phyloP scores from a whole-genome alignment of 2,329 filamentous ascomycete genomes.

The Nigrospora osmanthi region DNA sequence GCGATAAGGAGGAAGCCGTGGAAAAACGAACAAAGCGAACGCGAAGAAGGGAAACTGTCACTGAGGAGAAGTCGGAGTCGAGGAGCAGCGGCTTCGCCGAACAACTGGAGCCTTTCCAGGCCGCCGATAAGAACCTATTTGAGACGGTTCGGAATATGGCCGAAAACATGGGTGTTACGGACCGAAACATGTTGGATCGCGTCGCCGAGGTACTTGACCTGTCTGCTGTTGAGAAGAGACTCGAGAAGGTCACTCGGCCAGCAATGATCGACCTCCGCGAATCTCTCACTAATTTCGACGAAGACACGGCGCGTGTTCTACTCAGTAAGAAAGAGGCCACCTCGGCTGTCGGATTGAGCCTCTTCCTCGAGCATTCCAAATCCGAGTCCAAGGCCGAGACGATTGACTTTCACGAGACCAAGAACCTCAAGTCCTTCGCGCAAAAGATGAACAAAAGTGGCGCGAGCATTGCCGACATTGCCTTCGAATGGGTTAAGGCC shows the following conservation, averaged over 20 bases:
- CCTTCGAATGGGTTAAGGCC: slow-evolving; percentile 48
- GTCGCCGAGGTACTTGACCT: slow-evolving; percentile 44
- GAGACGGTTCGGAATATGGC: slow-evolving; percentile 46
- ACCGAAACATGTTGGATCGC: slow-evolving; percentile 34
- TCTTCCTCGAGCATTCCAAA: slow-evolving; percentile 58
- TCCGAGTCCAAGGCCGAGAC: slow-evolving; percentile 40
- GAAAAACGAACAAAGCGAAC: slow-evolving; percentile 60
- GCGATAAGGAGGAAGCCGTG: slow-evolving; percentile 46
- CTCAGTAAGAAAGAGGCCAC: slow-evolving; percentile 42
- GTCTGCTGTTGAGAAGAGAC: slow-evolving; percentile 41
- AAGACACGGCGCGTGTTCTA: slow-evolving; percentile 44
- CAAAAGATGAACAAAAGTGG: slow-evolving; percentile 38
- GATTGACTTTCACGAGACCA: slow-evolving; percentile 41
- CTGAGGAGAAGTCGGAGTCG: slow-evolving; percentile 45
- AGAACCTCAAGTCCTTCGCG: slow-evolving; percentile 45
- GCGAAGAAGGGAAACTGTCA: slow-evolving; percentile 49
- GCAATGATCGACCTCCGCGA: slow-evolving; percentile 41
- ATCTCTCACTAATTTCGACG: slow-evolving; percentile 40
- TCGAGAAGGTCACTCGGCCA: slow-evolving; percentile 35
- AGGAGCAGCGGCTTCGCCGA: slow-evolving; percentile 39
- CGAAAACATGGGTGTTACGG: slow-evolving; percentile 45
- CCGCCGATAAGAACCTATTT: slow-evolving; percentile 48
- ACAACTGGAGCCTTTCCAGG: slow-evolving; percentile 49
- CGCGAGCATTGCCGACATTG: slow-evolving; percentile 48
- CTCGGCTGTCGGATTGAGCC: slow-evolving; percentile 45